Base-by-base conservation (phyloP, 148 eudicot genomes). In the Rhododendron henanense region DNA sequence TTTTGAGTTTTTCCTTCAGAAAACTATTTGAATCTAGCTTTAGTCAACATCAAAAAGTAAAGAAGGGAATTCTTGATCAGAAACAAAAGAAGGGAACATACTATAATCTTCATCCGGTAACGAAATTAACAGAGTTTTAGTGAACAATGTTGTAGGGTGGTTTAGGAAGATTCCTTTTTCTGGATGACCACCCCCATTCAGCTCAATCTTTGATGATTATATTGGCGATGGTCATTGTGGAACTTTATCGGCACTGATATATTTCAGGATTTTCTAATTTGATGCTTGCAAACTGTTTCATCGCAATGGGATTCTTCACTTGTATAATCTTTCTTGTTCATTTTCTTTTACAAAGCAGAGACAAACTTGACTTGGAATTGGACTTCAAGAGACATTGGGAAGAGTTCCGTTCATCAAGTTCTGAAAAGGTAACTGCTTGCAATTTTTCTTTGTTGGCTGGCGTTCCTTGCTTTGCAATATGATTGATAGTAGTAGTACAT, bases 321-420 rank as follows among this genome's bases (percentile, higher is more conserved):
- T 44, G 48, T 57, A 18, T 61, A 51, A 59, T 61, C n/a, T 75
- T 84, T 81, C 63, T 13, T 31, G 39, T 69, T 47, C 77, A 80
- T 44, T 57, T 19, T 86, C 74, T 33, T 79, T 85, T 77, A 63
- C 23, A 41, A 85, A 86, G 85, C 92, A 95, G 98, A 88, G 93
- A 93, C 89, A 94, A 90, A 88, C 90, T 94, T 92, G 98, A 97
- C 86, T 85, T 97, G 91, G 99, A 97, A 88, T 88, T 91, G 94
- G 98, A 94, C 90, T 97, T 97, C 87, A 97, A 92, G 93, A 95
- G 96, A 91, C 90, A 90, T 77, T 97, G 99, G 99, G 99, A 97
- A 87, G 98, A 94, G 85, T 97, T 97, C 80, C 96, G 98, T 78
- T 93, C 98, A 77, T 97, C 98, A 83, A 94, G 92, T 90, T 93